A percentile compares a stretch with the other conserved stretches of the same genome.
Conservation (phyloP, 345 rosid genomes). For the Rhodomyrtus tomentosa region DNA sequence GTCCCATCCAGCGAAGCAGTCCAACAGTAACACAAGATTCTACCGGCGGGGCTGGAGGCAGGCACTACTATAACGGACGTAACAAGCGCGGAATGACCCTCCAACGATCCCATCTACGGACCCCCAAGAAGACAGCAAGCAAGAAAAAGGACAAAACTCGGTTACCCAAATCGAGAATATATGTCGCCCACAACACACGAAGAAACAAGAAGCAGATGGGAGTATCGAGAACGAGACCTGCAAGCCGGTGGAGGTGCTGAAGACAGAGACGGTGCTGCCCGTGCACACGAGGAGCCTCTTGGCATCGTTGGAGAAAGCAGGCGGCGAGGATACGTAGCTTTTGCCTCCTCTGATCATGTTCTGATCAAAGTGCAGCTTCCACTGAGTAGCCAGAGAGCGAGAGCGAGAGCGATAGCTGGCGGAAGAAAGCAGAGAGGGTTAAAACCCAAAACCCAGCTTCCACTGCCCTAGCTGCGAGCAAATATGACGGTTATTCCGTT, state of each 20-base stretch:
- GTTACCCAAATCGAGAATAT: neutral
- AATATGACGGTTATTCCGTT: neutral
- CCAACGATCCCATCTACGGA: conserved; percentile 51
- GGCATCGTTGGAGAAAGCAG: conserved; percentile 89
- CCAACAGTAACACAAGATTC: conserved; percentile 70
- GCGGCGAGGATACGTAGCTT: conserved; percentile 59
- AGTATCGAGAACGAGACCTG: conserved; percentile 23
- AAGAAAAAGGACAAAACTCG: conserved; percentile 21
- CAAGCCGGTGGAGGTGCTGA: conserved; percentile 78
- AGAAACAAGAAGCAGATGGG: neutral
- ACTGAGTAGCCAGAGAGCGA: neutral
- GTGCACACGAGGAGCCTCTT: conserved; percentile 80
- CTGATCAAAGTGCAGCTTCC: neutral
- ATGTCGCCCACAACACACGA: neutral
- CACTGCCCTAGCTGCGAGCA: neutral
- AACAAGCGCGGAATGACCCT: conserved; percentile 70
- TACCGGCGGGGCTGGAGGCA: conserved; percentile 37
- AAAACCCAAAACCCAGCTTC: neutral
- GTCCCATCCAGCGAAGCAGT: conserved; percentile 92
- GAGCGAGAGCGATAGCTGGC: neutral
- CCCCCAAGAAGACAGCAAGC: neutral
- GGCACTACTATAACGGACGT: conserved; percentile 73
- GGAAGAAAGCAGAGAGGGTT: neutral
- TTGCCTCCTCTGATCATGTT: conserved; percentile 76
- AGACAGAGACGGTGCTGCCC: conserved; percentile 57